A percentile compares a stretch with the other conserved stretches of the same genome.
These are phyloP conservation scores for Fusarium goolgardi DNA, from an alignment of 2,329 filamentous ascomycete genomes.

Conservation along the genomic window DNA sequence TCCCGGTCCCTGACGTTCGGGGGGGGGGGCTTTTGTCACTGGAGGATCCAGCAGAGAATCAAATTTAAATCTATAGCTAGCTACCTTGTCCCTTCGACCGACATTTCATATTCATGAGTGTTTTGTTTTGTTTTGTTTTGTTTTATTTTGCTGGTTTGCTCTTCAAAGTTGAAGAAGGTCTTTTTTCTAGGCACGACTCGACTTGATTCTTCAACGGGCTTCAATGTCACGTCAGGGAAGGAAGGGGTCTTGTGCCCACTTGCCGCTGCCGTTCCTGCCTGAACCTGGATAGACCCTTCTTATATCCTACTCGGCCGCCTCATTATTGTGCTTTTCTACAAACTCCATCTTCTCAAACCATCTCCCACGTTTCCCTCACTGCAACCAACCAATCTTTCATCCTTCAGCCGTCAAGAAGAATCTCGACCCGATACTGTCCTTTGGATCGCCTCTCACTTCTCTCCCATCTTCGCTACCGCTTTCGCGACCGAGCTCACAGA, in stretches of 20 bases:
- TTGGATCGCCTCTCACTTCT: too few species aligned
- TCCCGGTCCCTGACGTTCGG: too few species aligned
- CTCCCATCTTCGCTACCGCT: neutral
- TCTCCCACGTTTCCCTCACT: neutral
- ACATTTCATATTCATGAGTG: constrained; percentile 7
- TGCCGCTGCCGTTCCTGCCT: constrained; percentile 8
- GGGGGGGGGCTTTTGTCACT: too few species aligned
- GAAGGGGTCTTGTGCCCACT: constrained; percentile 25
- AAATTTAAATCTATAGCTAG: too few species aligned
- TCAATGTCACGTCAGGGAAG: neutral
- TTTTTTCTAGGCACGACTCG: neutral
- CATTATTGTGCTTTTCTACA: neutral
- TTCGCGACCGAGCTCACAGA: neutral
- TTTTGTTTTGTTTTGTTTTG: neutral
- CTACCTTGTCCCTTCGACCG: constrained; percentile 3
- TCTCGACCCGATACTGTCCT: neutral
- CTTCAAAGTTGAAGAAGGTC: neutral
- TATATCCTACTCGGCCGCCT: neutral
- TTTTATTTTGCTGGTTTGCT: too few species aligned
- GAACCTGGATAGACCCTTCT: neutral
- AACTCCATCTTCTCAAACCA: neutral
- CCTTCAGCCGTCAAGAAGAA: neutral
- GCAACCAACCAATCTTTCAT: neutral
- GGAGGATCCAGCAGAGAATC: too few species aligned
- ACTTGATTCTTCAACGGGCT: neutral